These are phyloP conservation scores for Pontederia crassipes DNA, from an alignment of 176 grass and related monocot species.

Conservation along the genomic window DNA sequence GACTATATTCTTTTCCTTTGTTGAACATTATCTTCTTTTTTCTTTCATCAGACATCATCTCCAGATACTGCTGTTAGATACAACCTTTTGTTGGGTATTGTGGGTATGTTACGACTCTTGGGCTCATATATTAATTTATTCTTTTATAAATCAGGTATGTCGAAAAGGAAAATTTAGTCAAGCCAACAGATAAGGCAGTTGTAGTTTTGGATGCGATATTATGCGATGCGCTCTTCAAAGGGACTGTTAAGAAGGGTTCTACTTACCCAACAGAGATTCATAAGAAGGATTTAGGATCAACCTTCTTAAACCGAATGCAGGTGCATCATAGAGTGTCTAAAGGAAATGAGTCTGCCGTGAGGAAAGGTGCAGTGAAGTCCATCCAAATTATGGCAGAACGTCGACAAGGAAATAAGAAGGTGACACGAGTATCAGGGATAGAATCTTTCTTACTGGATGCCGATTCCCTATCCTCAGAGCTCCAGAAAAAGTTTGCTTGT, in stretches of 20 bases:
- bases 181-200: constrained; percentile 56
- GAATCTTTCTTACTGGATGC: constrained; percentile 42
- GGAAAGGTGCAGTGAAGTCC: constrained; percentile 67
- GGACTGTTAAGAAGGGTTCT: constrained; percentile 74
- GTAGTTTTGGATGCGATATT: constrained; percentile 65
- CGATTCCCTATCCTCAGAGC: constrained; percentile 64
- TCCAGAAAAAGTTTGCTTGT: constrained; percentile 98
- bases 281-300: constrained; percentile 68
- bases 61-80: too few species aligned
- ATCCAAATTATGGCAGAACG: constrained; percentile 95
- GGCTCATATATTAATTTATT: background rate
- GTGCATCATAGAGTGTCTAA: constrained; percentile 62
- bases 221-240: constrained; percentile 94
- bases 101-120: too few species aligned
- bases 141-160: constrained; percentile 43
- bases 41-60: too few species aligned
- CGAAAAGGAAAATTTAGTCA: constrained; percentile 95
- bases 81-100: too few species aligned
- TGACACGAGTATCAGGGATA: constrained; percentile 62
- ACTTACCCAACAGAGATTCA: constrained; percentile 74
- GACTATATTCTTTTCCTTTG: too few species aligned
- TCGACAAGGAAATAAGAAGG: constrained; percentile 89
- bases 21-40: too few species aligned
- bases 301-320: constrained; percentile 84
- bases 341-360: constrained; percentile 50